A percentile compares a stretch with the other conserved stretches of the same genome.
Conservation (phyloP, 176 grass and related monocot species). For the Triticum dicoccoides region DNA sequence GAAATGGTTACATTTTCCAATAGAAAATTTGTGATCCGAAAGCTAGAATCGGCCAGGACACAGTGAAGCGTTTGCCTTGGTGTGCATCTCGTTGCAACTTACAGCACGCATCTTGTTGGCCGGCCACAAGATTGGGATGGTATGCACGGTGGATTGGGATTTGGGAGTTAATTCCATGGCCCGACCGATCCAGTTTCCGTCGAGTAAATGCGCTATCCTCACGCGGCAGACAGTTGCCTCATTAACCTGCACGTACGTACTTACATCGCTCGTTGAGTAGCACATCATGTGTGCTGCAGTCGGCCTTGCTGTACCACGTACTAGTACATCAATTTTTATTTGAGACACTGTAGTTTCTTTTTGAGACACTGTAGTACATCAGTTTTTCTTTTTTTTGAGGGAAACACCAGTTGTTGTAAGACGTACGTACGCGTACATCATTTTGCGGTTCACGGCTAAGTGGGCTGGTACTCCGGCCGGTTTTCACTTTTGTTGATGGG, state of each 20-base stretch:
- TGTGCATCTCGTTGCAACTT: neutral
- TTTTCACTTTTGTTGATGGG: too few relatives aligned
- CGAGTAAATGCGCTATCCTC: slow-evolving; percentile 36
- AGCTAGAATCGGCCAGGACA: neutral
- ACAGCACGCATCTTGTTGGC: neutral
- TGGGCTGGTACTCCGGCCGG: too few relatives aligned
- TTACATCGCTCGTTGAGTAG: neutral
- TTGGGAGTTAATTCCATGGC: neutral
- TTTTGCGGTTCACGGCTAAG: too few relatives aligned
- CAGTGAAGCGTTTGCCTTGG: neutral
- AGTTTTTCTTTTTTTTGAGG: too few relatives aligned
- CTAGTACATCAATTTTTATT: too few relatives aligned
- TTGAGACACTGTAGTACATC: neutral
- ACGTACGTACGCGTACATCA: too few relatives aligned
- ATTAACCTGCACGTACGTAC: slow-evolving; percentile 6
- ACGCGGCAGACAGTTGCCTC: slow-evolving; percentile 31
- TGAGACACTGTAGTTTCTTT: too few relatives aligned
- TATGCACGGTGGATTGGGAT: neutral
- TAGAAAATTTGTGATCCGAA: neutral
- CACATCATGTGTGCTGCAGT: neutral
- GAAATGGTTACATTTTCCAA: neutral
- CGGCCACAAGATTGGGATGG: neutral
- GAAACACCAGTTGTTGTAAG: too few relatives aligned
- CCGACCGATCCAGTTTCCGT: neutral
- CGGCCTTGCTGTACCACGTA: neutral